Evolutionary conservation across 2,329 filamentous ascomycete genomes (phyloP), one percentile per base, ranked within the genome.

Genomic region (Hymenotorrendiella dingleyae): DNA sequence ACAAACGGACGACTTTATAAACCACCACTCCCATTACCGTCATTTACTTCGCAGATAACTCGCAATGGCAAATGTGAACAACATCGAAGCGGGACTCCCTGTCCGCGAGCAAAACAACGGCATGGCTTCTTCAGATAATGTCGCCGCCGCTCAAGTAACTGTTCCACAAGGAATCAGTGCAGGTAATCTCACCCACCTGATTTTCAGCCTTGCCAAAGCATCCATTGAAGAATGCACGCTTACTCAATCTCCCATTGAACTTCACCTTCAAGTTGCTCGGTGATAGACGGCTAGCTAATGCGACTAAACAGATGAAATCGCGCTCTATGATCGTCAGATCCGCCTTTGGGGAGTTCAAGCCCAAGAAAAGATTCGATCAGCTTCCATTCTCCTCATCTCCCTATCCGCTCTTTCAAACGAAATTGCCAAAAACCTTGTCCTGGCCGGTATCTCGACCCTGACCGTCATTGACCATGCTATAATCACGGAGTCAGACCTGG

Each of bases 321-420:
- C 91, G 11, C 80, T 97, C 5, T 98, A 98, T 63, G 93, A 98
- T 67, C 83, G 93, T 37, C 93, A 98, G 64, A 96, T 98, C 58
- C 84, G 93, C 41, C 80, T 98, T 22, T 98, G 93, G 93, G 93
- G 93, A 32, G 86, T 97, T 60, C 82, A 93, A 58, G 93, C 93
- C 6, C 93, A 98, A 64, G 85, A 94, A 62, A 88, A 85, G 61
- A 89, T 98, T 45, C 87, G 91, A 55, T 85, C 78, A 46, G 88
- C 93, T 46, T 89, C 89, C 59, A 84, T 98, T 54, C 81, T 97
- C 34, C 78, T 98, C 49, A 83, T 98, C 54, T 89, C 82, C 22
- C 80, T 95, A 64, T 86, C 85, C 60, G 89, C 86, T 1, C 77
- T 98, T 12, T 89, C 86, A 45, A 94, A 91, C 62, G 93, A 98